A percentile compares a stretch with the other conserved stretches of the same genome.
phyloP scores from a whole-genome alignment of 2,329 filamentous ascomycete species.

The Exophiala sp. region DNA sequence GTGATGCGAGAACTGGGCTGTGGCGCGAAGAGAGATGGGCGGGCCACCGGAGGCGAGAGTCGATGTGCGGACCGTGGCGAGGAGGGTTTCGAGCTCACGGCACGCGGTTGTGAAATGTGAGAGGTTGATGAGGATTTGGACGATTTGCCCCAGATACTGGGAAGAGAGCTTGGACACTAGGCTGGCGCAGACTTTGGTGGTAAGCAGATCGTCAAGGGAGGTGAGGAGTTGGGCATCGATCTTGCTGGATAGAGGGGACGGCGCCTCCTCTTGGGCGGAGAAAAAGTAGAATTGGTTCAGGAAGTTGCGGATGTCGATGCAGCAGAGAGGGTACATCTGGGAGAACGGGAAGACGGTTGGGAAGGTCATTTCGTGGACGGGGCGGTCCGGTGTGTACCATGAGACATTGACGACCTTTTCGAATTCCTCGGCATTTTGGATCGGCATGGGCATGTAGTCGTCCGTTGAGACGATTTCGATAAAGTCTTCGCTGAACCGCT shows the following conservation, averaged over 20 bases:
- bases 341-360: slow-evolving; percentile 96
- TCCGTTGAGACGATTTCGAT: slow-evolving; percentile 88
- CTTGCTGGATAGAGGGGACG: slow-evolving; percentile 61
- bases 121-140: slow-evolving; percentile 95
- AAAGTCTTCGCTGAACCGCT: slow-evolving; percentile 91
- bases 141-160: slow-evolving; percentile 95
- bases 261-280: slow-evolving; percentile 91
- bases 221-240: slow-evolving; percentile 88
- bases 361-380: slow-evolving; percentile 74
- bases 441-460: slow-evolving; percentile 99
- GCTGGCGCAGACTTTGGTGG: slow-evolving; percentile 84
- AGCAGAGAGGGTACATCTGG: slow-evolving; percentile 98
- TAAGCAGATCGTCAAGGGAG: slow-evolving; percentile 91
- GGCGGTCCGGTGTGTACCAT: slow-evolving; percentile 87
- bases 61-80: slow-evolving; percentile 73
- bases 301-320: slow-evolving; percentile 97
- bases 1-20: slow-evolving; percentile 78
- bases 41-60: slow-evolving; percentile 68
- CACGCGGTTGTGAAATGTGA: slow-evolving; percentile 96
- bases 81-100: slow-evolving; percentile 77
- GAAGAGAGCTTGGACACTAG: slow-evolving; percentile 84
- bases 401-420: slow-evolving; percentile 93
- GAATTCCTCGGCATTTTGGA: slow-evolving; percentile 84
- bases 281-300: slow-evolving; percentile 98
- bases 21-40: slow-evolving; percentile 51